Evolutionary conservation across 441 rosid species (phyloP), one percentile per base, ranked within the genome.

Genomic region (Populus hybrid): DNA sequence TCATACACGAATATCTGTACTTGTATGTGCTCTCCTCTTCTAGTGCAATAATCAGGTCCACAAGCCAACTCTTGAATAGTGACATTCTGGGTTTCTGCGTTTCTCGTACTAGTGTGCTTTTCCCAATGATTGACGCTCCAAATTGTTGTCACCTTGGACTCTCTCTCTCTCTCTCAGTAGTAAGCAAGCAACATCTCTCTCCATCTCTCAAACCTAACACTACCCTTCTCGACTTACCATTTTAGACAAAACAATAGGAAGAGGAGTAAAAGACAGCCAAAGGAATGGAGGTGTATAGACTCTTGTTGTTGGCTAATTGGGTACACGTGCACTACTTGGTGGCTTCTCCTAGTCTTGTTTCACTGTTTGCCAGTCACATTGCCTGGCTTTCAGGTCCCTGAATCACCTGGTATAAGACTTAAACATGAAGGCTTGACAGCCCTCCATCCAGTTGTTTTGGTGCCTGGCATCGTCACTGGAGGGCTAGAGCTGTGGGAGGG

Each of bases 401-500:
- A 88, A 77, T 81, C 88, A 6, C 89, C 90, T 0, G 91, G 92
- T 7, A 61, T 80, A 6, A 79, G 88, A 86, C 87, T 90, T 18
- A 81, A 76, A 75, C 73, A 85, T 1, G 95, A 90, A 61, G 93
- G 91, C 30, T 57, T 88, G 35, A 78, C 72, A 6, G 90, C 87
- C 6, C 82, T 83, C 42, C 93, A 92, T 73, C 93, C 92, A 3
- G 91, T 92, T n/a, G 86, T 90, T 76, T 78, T 90, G 38, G 90
- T 92, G 50, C 97, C 95, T 0, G 97, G 97, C 78, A 87, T 90
- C 75, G 83, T 86, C 40, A 88, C 93, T 2, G 93, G 90, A 4
- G 93, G 90, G 69, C 89, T 89, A 0, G 93, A 92, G 85, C 86
- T 90, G 4, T 92, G 93, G 92, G 91, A 90, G 77, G 93, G 97